phyloP scores from a whole-genome alignment of 495 filamentous ascomycete species.

The Trypethelium eluteriae region DNA sequence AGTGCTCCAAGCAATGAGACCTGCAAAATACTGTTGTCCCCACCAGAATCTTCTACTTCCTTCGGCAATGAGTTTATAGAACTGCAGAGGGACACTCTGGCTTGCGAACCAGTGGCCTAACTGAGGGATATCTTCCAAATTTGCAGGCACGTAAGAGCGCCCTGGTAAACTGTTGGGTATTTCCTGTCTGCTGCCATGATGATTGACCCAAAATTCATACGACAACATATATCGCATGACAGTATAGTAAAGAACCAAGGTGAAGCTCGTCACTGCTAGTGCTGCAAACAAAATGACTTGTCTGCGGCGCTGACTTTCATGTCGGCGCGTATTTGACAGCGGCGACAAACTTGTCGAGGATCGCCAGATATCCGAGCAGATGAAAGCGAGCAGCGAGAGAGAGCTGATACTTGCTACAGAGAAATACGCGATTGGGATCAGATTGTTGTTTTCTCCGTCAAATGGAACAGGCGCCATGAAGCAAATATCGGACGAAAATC shows the following conservation, averaged over 20 bases:
- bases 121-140: background rate
- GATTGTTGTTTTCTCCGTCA: background rate
- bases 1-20: conserved; percentile 15
- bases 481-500: too few relatives aligned
- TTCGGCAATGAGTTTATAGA: conserved; percentile 6
- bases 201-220: conserved; percentile 2
- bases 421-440: conserved; percentile 1
- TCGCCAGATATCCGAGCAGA: background rate
- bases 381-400: background rate
- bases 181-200: conserved; percentile 7
- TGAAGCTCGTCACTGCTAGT: background rate
- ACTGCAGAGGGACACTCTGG: conserved; percentile 5
- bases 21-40: conserved; percentile 10
- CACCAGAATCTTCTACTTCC: conserved; percentile 14
- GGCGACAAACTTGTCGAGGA: background rate
- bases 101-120: conserved; percentile 1
- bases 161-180: background rate
- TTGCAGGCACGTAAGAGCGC: background rate
- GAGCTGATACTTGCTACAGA: background rate
- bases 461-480: background rate
- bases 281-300: background rate
- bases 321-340: background rate
- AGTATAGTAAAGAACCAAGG: background rate
- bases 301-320: background rate
- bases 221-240: background rate